Evolutionary conservation across 2,329 filamentous ascomycete genomes (phyloP).

Genomic region (Colletotrichum incanum): DNA sequence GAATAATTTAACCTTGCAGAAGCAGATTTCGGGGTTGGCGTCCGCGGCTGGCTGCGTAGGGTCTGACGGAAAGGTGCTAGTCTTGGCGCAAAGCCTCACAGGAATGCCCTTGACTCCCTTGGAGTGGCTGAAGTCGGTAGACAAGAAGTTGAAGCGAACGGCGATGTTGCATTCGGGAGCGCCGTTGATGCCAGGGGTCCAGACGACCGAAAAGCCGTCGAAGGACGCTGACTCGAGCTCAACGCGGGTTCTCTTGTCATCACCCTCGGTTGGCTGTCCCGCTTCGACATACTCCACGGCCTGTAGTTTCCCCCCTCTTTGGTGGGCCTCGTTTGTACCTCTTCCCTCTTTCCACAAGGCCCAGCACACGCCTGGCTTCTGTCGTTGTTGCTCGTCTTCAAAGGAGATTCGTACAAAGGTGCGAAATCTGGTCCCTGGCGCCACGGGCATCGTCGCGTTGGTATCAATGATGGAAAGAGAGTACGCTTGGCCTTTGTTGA

Average conservation of each 20-base stretch:
- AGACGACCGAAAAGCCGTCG: conserved; percentile 92
- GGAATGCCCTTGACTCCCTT: conserved; percentile 99
- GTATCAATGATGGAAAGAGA: conserved; percentile 89
- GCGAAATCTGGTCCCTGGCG: conserved; percentile 80
- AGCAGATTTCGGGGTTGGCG: conserved; percentile 80
- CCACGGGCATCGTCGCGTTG: conserved; percentile 70
- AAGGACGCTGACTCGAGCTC: conserved; percentile 86
- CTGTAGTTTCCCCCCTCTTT: conserved; percentile 91
- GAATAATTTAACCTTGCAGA: conserved; percentile 97
- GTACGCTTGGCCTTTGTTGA: conserved; percentile 98
- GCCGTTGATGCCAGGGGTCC: conserved; percentile 82
- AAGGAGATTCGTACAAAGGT: conserved; percentile 97
- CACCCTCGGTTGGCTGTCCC: conserved; percentile 71
- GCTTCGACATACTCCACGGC: conserved; percentile 93
- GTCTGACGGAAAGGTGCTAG: conserved; percentile 74
- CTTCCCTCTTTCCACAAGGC: conserved; percentile 95
- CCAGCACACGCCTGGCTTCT: conserved; percentile 88
- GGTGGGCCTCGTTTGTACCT: conserved; percentile 95
- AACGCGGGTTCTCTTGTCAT: conserved; percentile 77
- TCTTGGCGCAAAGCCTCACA: conserved; percentile 93
- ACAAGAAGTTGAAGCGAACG: conserved; percentile 97
- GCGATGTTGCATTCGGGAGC: conserved; percentile 86
- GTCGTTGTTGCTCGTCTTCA: conserved; percentile 93
- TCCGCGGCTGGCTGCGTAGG: conserved; percentile 64
- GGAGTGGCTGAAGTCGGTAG: conserved; percentile 98